Percentiles rank a stretch among this genome's conserved stretches.
Evolutionary conservation across 371 early-diverging fungal species (phyloP).

Genomic region (Lichtheimia corymbifera): DNA sequence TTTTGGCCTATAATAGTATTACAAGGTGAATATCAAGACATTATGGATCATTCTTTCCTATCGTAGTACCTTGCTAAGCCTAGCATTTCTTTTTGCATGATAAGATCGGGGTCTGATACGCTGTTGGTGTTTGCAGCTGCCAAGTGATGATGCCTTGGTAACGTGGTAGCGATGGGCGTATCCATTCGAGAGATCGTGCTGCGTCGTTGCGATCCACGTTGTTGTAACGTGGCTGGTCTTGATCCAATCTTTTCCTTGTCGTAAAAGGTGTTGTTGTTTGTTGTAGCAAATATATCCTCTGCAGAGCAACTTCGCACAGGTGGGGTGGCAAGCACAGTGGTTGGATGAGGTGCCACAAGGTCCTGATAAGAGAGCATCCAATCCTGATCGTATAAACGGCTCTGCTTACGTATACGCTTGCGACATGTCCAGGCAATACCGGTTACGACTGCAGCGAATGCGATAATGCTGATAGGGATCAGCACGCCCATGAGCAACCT

Average conservation of each 20-base stretch:
- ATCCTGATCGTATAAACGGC: constrained; percentile 35
- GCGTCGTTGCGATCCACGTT: constrained; percentile 1
- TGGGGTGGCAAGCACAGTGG: background rate
- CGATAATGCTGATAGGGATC: constrained; percentile 25
- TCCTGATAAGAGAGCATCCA: constrained; percentile 48
- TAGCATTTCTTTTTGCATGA: constrained; percentile 4
- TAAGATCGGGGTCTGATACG: constrained; percentile 9
- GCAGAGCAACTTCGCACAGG: background rate
- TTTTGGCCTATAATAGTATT: too few species aligned
- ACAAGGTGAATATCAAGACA: too few species aligned
- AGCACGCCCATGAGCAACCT: constrained; percentile 29
- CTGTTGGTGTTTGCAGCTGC: background rate
- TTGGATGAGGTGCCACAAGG: constrained; percentile 14
- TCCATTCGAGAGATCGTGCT: background rate
- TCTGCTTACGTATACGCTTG: constrained; percentile 21
- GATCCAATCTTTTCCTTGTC: too few species aligned
- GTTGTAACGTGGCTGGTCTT: background rate
- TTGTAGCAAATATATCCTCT: background rate
- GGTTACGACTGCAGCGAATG: background rate
- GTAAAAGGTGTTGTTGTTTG: too few species aligned
- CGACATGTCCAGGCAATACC: constrained; percentile 19
- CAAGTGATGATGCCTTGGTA: background rate
- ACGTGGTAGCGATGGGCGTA: background rate
- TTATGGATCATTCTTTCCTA: too few species aligned
- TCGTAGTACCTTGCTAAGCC: background rate